Evolutionary conservation across 2,329 filamentous ascomycete genomes (phyloP).

Genomic region (Stagonosporopsis rhizophila): DNA sequence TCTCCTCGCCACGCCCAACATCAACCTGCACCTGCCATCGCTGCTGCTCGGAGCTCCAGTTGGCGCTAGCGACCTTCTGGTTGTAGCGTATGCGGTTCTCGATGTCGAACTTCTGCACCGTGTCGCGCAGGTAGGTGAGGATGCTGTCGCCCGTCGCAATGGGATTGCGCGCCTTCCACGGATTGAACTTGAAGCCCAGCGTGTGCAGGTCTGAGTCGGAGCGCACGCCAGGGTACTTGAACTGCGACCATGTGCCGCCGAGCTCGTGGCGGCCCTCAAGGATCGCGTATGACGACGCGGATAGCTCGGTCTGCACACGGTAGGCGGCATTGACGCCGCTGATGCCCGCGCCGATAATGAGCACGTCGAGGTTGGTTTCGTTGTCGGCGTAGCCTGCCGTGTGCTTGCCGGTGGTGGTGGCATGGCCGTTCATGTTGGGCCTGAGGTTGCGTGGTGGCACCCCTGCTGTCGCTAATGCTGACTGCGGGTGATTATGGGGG

Average conservation of each 20-base stretch:
- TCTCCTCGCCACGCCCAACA: slow-evolving; percentile 36
- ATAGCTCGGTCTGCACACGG: slow-evolving; percentile 67
- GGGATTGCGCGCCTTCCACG: slow-evolving; percentile 64
- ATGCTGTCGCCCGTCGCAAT: slow-evolving; percentile 57
- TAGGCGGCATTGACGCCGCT: slow-evolving; percentile 79
- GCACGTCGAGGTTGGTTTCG: slow-evolving; percentile 47
- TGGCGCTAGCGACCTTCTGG: slow-evolving; percentile 50
- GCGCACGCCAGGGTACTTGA: slow-evolving; percentile 75
- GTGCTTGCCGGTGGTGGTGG: slow-evolving; percentile 11
- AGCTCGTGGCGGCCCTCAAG: slow-evolving; percentile 71
- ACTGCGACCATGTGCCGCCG: slow-evolving; percentile 82
- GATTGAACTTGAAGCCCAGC: slow-evolving; percentile 70
- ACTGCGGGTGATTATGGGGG: slow-evolving; percentile 10
- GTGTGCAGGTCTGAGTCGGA: slow-evolving; percentile 60
- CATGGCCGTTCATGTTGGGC: slow-evolving; percentile 32
- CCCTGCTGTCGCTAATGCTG: slow-evolving; percentile 7
- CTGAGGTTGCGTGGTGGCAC: background rate
- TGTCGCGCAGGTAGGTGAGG: slow-evolving; percentile 53
- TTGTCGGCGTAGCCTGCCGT: slow-evolving; percentile 22
- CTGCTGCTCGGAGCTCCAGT: slow-evolving; percentile 59
- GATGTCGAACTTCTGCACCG: slow-evolving; percentile 53
- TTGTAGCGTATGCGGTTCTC: slow-evolving; percentile 55
- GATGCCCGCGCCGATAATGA: slow-evolving; percentile 77
- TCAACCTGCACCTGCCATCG: slow-evolving; percentile 51
- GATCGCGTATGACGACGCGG: slow-evolving; percentile 66